A percentile compares a stretch with the other conserved stretches of the same genome.
phyloP scores from a whole-genome alignment of 148 eudicot species.

The Suaeda aralocaspica region DNA sequence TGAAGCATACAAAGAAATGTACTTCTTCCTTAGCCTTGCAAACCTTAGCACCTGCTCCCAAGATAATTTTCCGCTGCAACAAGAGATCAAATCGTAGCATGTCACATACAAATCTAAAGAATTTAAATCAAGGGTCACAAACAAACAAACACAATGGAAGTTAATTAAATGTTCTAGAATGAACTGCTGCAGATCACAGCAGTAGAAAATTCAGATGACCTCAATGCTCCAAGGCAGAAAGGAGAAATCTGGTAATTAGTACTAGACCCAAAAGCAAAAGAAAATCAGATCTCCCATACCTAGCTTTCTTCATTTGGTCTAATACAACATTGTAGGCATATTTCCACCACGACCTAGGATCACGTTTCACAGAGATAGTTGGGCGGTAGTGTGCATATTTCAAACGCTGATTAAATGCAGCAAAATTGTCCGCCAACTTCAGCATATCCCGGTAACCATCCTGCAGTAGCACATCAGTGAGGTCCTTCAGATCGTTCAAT shows the following conservation, averaged over 20 bases:
- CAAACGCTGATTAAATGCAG: conserved; percentile 84
- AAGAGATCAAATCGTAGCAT: conserved; percentile 12
- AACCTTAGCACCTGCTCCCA: conserved; percentile 89
- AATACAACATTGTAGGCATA: conserved; percentile 66
- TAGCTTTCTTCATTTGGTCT: conserved; percentile 80
- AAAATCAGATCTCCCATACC: conserved; percentile 39
- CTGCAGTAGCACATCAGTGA: conserved; percentile 34
- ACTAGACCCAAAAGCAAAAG: conserved; percentile 2
- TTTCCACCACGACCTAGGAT: conserved; percentile 92
- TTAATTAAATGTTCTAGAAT: neutral
- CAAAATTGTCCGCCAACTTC: conserved; percentile 88
- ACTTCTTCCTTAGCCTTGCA: conserved; percentile 80
- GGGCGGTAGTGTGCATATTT: conserved; percentile 89
- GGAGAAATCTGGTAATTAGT: neutral
- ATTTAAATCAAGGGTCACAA: neutral
- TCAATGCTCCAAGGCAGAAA: neutral
- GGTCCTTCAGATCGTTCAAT: conserved; percentile 6
- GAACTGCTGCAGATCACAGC: neutral
- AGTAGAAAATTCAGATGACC: neutral
- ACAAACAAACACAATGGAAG: neutral
- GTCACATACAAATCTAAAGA: conserved; percentile 5
- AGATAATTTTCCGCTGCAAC: conserved; percentile 78
- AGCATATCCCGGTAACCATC: conserved; percentile 80
- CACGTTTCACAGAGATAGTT: conserved; percentile 56
- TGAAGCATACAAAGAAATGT: conserved; percentile 78